phyloP scores from a whole-genome alignment of 129 eudicot genomes.

The sunflower (Helianthus annuus) region HanXRQr2.0-SUNRISE NC_035434.2:8202441-8202940 shows the following conservation, averaged over 20 bases:
- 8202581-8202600: slow-evolving; percentile 45
- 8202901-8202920: too few relatives aligned
- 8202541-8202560: slow-evolving; percentile 53
- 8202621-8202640: slow-evolving; percentile 28
- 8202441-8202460: not conserved
- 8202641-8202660: not conserved
- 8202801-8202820: not conserved
- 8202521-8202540: slow-evolving; percentile 9
- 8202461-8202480: not conserved
- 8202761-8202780: not conserved
- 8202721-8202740: slow-evolving; percentile 3
- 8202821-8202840: not conserved
- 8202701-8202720: not conserved
- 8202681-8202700: not conserved
- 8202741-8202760: not conserved
- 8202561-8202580: slow-evolving; percentile 60
- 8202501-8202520: not conserved
- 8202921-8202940: too few relatives aligned
- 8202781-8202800: not conserved
- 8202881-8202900: too few relatives aligned
- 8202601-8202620: slow-evolving; percentile 48
- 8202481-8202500: not conserved
- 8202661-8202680: not conserved
- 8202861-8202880: too few relatives aligned
- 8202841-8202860: too few relatives aligned